A percentile compares a stretch with the other conserved stretches of the same genome.
phyloP scores from a whole-genome alignment of 2,329 filamentous ascomycete species.

The Leptoxyphium fumago region DNA sequence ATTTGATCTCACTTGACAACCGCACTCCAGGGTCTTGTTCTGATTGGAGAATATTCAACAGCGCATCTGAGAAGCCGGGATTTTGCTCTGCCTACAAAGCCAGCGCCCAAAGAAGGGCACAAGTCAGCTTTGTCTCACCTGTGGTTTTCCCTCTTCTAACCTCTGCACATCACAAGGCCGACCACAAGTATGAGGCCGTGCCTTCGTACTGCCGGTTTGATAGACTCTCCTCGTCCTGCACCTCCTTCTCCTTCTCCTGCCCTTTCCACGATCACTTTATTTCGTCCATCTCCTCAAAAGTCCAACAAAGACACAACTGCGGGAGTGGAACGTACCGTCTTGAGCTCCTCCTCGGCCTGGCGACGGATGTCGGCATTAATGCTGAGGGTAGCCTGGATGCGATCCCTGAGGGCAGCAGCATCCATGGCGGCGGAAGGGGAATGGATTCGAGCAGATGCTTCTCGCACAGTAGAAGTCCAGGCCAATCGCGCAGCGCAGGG shows the following conservation, averaged over 20 bases:
- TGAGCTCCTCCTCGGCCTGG: conserved; percentile 66
- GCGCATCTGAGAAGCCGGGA: conserved; percentile 75
- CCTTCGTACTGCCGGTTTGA: too few species aligned
- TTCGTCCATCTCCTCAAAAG: conserved; percentile 1
- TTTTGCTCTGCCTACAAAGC: conserved; percentile 65
- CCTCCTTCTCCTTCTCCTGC: not conserved
- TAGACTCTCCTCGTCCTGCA: not conserved
- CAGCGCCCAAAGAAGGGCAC: conserved; percentile 3
- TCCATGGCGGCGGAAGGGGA: conserved; percentile 42
- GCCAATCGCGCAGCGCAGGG: too few species aligned
- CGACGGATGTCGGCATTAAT: conserved; percentile 60
- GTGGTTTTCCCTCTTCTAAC: too few species aligned
- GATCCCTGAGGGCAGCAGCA: conserved; percentile 56
- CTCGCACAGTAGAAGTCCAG: too few species aligned
- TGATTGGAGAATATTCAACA: conserved; percentile 76
- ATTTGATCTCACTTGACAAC: conserved; percentile 58
- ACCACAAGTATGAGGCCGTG: too few species aligned
- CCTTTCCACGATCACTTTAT: not conserved
- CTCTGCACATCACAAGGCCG: too few species aligned
- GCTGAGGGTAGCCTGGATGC: conserved; percentile 63
- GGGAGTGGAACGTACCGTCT: conserved; percentile 46
- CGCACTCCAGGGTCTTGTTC: conserved; percentile 77
- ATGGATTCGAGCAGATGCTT: too few species aligned
- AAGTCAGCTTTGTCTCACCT: not conserved
- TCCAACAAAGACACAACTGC: not conserved